Evolutionary conservation across 306 rosid species (phyloP).

Genomic region (Amphicarpaea edgeworthii): DNA sequence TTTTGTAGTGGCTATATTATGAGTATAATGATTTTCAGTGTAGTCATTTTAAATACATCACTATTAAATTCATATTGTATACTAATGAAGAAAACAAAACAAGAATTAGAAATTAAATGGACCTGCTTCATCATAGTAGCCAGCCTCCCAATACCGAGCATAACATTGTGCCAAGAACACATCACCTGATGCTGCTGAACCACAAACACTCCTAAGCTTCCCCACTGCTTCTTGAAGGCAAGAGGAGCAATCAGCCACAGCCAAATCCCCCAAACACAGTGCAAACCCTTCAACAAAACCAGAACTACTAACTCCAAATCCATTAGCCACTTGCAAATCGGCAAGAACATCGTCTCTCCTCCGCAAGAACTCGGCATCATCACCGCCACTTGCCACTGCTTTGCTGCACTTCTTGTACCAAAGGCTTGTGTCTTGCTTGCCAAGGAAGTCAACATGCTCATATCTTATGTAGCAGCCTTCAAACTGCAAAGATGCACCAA

Average conservation of each 20-base stretch:
- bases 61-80: too few relatives aligned
- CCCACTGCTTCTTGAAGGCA: constrained; percentile 71
- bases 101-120: neutral
- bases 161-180: constrained; percentile 83
- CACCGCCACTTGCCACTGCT: constrained; percentile 45
- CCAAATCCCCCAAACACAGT: constrained; percentile 73
- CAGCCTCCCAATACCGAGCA: constrained; percentile 79
- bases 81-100: neutral
- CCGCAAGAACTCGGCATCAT: constrained; percentile 69
- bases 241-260: constrained; percentile 66
- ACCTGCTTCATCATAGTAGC: constrained; percentile 74
- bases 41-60: too few relatives aligned
- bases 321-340: constrained; percentile 57
- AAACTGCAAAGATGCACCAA: constrained; percentile 71
- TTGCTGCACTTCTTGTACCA: constrained; percentile 68
- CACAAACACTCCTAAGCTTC: constrained; percentile 74
- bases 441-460: constrained; percentile 72
- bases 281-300: constrained; percentile 73
- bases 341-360: constrained; percentile 76
- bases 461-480: constrained; percentile 74
- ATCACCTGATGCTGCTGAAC: constrained; percentile 76
- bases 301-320: constrained; percentile 71
- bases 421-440: constrained; percentile 64
- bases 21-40: too few relatives aligned
- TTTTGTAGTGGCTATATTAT: neutral